These are phyloP conservation scores for Royoungia palumana DNA, from an alignment of 768 basidiomycete genomes.

Conservation along the genomic window DNA sequence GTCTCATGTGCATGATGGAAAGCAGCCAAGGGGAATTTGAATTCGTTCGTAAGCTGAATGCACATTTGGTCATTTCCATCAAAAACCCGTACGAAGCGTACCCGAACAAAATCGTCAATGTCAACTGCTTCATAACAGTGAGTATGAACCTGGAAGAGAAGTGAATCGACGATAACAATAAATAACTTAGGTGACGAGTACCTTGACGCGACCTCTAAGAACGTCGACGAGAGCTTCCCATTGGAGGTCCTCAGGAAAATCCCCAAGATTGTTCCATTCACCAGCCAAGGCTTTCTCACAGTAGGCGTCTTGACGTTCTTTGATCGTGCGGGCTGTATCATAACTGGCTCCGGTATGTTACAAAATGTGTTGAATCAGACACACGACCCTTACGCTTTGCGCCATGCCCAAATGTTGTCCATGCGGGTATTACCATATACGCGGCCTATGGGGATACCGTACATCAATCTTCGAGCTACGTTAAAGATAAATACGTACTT, in stretches of 20 bases:
- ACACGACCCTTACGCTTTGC: constrained; percentile 40
- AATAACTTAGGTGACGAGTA: constrained; percentile 36
- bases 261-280: constrained; percentile 36
- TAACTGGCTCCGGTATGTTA: constrained; percentile 35
- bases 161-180: not conserved
- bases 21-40: constrained; percentile 73
- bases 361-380: not conserved
- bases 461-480: constrained; percentile 40
- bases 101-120: constrained; percentile 66
- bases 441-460: constrained; percentile 13
- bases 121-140: constrained; percentile 49
- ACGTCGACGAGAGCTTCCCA: constrained; percentile 82
- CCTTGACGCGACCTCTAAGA: constrained; percentile 69
- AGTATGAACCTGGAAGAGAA: no score
- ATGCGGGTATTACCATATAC: constrained; percentile 38
- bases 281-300: constrained; percentile 57
- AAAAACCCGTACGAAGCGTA: constrained; percentile 21
- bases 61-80: no score
- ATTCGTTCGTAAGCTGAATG: constrained; percentile 72
- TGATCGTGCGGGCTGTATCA: constrained; percentile 65
- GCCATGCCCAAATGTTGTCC: constrained; percentile 51
- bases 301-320: constrained; percentile 65
- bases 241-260: constrained; percentile 59
- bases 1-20: constrained; percentile 82
- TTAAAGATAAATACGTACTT: constrained; percentile 55